Evolutionary conservation across 2,329 filamentous ascomycete genomes (phyloP), one percentile per base, ranked within the genome.

Genomic region (Aspergillus jensenii): DNA sequence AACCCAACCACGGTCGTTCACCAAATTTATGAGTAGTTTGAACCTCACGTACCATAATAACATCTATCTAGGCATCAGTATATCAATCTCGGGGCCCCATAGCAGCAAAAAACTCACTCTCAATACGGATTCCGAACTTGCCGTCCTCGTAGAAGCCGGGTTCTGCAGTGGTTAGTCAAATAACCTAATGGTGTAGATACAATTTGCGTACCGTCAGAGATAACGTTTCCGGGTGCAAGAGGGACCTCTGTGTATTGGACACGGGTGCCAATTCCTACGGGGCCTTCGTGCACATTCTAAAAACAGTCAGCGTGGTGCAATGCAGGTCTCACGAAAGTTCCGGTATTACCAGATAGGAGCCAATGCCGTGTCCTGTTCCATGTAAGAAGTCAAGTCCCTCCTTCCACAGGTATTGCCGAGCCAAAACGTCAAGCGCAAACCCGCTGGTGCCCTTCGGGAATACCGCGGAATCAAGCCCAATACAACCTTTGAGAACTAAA

Each of bases 61-160:
- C 87, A 73, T 99, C 79, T 82, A 62, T 23, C 21, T 43, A 11
- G n/a, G 19, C 8, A 15, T 57, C 52, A 44, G 31, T 12, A 52
- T 2, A 14, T 43, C 56, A 15, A 57, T 35, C 57, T 63, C 23
- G 23, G 23, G 8, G 4, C 14, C 11, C 8, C 17, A 23, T 11
- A 14, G 9, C 31, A 27, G 19, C 17, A 47, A 50, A 27, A 11
- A 31, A 58, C 78, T 68, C 66, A 82, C 79, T 99, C 77, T 99
- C 95, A 68, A 97, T 97, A 17, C 95, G 89, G 65, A 99, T 95
- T 17, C 95, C 95, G 70, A 96, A 99, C 40, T 87, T 87, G 48
- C 92, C 93, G 68, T 99, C 95, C 74, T 98, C 93, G 73, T 99
- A 99, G 78, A 93, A 99, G 31, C 95, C 95, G 2, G 95, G 95